Conservation (phyloP, 371 early-diverging fungal species). For the Syncephalastrum sp. region DNA sequence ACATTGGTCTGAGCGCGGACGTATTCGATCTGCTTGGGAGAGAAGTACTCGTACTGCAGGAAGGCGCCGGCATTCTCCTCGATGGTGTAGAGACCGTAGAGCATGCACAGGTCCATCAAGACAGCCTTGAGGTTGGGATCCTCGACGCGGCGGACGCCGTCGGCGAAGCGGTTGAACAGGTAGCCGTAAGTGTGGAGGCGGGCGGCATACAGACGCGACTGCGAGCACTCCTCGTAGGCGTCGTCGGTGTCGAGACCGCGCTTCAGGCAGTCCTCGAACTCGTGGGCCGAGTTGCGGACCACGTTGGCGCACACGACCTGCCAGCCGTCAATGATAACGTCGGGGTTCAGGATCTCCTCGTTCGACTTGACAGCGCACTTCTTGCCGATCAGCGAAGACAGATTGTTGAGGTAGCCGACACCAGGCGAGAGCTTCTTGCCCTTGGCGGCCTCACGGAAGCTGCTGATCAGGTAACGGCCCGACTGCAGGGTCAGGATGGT, state of each 20-base stretch:
- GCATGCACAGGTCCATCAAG: slow-evolving; percentile 67
- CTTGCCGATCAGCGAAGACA: slow-evolving; percentile 51
- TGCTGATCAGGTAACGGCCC: slow-evolving; percentile 85
- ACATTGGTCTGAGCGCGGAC: slow-evolving; percentile 65
- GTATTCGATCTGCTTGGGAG: slow-evolving; percentile 68
- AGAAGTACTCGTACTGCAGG: slow-evolving; percentile 83
- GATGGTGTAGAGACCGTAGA: slow-evolving; percentile 85
- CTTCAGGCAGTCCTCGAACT: slow-evolving; percentile 71
- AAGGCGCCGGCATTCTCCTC: slow-evolving; percentile 86
- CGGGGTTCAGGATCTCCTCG: slow-evolving; percentile 61
- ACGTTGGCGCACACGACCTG: slow-evolving; percentile 82
- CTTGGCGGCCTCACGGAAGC: slow-evolving; percentile 75
- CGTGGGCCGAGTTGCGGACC: slow-evolving; percentile 77
- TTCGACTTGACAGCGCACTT: slow-evolving; percentile 52
- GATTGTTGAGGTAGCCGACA: slow-evolving; percentile 77
- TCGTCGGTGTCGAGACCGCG: slow-evolving; percentile 73
- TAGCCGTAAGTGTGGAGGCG: slow-evolving; percentile 85
- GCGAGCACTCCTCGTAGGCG: slow-evolving; percentile 86
- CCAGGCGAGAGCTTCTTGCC: slow-evolving; percentile 80
- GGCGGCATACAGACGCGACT: slow-evolving; percentile 82
- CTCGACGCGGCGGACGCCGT: slow-evolving; percentile 63
- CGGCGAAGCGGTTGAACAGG: slow-evolving; percentile 83
- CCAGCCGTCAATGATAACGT: slow-evolving; percentile 79
- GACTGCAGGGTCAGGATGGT: slow-evolving; percentile 89
- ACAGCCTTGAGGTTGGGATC: slow-evolving; percentile 45